Percentiles rank a stretch among this genome's conserved stretches.
phyloP scores from a whole-genome alignment of 805 yeast species.

The Pichia sporocuriosa region DNA sequence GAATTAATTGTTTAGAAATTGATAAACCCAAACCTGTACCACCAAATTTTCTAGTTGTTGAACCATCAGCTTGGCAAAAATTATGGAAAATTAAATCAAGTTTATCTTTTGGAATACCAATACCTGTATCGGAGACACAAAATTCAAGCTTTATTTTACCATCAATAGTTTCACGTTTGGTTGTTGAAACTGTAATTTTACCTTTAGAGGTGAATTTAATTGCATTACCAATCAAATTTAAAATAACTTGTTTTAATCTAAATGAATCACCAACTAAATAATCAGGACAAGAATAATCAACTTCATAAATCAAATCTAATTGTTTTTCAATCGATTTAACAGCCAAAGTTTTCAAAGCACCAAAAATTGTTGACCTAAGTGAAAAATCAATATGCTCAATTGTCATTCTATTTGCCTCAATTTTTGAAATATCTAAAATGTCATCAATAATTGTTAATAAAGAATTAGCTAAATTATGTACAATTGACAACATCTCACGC shows the following conservation, averaged over 20 bases:
- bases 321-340: slow-evolving; percentile 87
- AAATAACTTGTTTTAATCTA: slow-evolving; percentile 78
- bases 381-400: slow-evolving; percentile 86
- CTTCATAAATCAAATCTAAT: slow-evolving; percentile 69
- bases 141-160: slow-evolving; percentile 61
- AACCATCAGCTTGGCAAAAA: slow-evolving; percentile 90
- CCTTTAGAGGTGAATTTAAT: slow-evolving; percentile 82
- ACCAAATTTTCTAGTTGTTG: slow-evolving; percentile 87
- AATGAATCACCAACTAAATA: slow-evolving; percentile 83
- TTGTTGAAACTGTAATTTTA: slow-evolving; percentile 67
- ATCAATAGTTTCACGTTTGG: slow-evolving; percentile 23
- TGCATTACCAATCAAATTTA: slow-evolving; percentile 84
- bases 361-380: slow-evolving; percentile 79
- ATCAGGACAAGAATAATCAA: slow-evolving; percentile 84
- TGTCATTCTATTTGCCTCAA: slow-evolving; percentile 91
- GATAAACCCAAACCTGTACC: slow-evolving; percentile 90
- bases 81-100: slow-evolving; percentile 82
- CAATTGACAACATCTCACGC: slow-evolving; percentile 85
- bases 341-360: slow-evolving; percentile 82
- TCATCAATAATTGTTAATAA: slow-evolving; percentile 83
- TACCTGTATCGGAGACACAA: slow-evolving; percentile 86
- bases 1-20: slow-evolving; percentile 80
- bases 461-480: slow-evolving; percentile 81
- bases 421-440: slow-evolving; percentile 85
- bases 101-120: slow-evolving; percentile 82